These are phyloP conservation scores for Tetracladium maxilliforme DNA, from an alignment of 2,329 filamentous ascomycete species.

Conservation along the genomic window DNA sequence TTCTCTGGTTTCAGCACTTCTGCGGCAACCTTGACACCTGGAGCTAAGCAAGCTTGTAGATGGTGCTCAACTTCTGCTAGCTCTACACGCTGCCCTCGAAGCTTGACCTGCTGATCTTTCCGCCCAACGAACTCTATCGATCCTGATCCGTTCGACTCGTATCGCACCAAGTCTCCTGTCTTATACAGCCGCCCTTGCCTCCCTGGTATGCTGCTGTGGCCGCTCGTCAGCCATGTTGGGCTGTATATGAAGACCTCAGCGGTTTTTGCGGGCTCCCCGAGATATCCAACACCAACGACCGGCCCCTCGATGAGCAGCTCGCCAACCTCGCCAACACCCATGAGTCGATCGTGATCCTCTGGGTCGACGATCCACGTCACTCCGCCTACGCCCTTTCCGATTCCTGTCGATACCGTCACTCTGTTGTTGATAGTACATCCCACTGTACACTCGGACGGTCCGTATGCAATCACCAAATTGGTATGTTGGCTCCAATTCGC, in stretches of 20 bases:
- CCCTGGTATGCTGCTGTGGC: conserved; percentile 13
- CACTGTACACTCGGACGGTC: conserved; percentile 14
- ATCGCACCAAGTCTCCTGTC: conserved; percentile 43
- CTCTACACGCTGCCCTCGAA: conserved; percentile 51
- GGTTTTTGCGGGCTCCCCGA: conserved; percentile 42
- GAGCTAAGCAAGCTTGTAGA: conserved; percentile 19
- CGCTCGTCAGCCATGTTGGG: conserved; percentile 32
- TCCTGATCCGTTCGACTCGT: conserved; percentile 30
- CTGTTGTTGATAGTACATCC: conserved; percentile 5
- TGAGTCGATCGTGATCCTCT: too few species aligned
- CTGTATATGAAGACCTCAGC: conserved; percentile 39
- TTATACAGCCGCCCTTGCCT: conserved; percentile 35
- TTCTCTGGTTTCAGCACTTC: conserved; percentile 25
- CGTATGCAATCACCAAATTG: conserved; percentile 25
- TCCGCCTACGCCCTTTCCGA: conserved; percentile 4
- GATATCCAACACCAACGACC: conserved; percentile 46
- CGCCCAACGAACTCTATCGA: conserved; percentile 43
- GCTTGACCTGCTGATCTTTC: conserved; percentile 54
- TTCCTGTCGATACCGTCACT: conserved; percentile 2
- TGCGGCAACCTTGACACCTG: conserved; percentile 23
- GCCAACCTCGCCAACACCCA: conserved; percentile 12
- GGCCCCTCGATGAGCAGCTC: conserved; percentile 41
- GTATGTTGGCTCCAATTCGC: conserved; percentile 17
- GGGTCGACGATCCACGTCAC: conserved; percentile 1
- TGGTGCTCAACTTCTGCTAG: conserved; percentile 33